Evolutionary conservation across 768 basidiomycete genomes (phyloP), one percentile per base, ranked within the genome.

Genomic region (Calocera viscosa): DNA sequence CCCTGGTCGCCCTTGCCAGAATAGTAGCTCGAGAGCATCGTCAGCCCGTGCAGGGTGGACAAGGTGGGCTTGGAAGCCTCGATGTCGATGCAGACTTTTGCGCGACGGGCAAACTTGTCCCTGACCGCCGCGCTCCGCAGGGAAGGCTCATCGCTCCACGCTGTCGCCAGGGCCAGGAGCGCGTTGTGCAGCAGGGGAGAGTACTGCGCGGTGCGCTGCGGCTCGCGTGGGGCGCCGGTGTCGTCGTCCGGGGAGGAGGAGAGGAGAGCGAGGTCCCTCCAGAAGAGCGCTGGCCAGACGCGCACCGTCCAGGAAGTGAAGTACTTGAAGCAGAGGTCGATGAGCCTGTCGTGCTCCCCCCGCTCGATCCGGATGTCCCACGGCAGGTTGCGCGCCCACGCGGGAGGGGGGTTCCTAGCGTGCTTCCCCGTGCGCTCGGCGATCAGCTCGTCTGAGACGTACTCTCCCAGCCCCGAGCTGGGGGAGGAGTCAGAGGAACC

Each of bases 31-130:
- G 79, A 75, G 32, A 81, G 67, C 41, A 78, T 72, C 1, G 77
- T 75, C 32, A 82, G 70, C 28, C 73, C 80, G 10, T 77, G 76
- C 24, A 80, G 78, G 12, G 78, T 76, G 39, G 76, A 74, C 2
- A 81, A 71, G 17, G 73, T 79, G 14, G 81, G 80, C 28, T 72
- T 74, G 71, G 76, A 73, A 67, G 77, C 77, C 71, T 81, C 80
- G 17, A 67, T 69, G 65, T 80, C 79, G 65, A 82, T 70, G 67
- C 71, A 76, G 33, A 70, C 73, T 69, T 79, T 79, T 1, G 80
- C 81, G 69, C 75, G 72, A 24, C 71, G 69, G 24, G 77, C 78
- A 69, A 76, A 81, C 35, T 68, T 53, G 33, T 65, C 69, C n/a
- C 80, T 72, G 3, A 73, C 72, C 11, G 68, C 69, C 5, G 72